Percentiles rank a stretch among this genome's conserved stretches.
These are phyloP conservation scores for Arthrobotrys musiformis DNA, from an alignment of 2,329 filamentous ascomycete genomes.

Conservation along the genomic window DNA sequence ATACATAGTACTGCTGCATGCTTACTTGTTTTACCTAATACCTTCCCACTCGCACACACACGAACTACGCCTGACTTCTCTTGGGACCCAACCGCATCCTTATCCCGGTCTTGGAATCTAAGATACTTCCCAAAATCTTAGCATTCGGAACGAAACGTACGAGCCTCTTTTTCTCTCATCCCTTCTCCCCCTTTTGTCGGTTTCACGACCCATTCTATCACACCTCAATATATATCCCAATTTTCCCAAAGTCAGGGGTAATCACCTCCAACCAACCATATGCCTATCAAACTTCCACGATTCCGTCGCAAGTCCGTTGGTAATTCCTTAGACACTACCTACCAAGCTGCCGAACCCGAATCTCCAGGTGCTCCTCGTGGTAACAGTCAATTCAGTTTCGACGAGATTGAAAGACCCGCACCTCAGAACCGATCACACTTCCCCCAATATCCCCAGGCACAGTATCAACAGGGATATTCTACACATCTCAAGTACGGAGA, in stretches of 20 bases:
- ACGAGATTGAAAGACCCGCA: constrained; percentile 57
- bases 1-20: too few relatives aligned
- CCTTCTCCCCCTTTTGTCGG: constrained; percentile 8
- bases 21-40: constrained; percentile 46
- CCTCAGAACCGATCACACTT: constrained; percentile 55
- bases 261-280: constrained; percentile 53
- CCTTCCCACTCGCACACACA: constrained; percentile 29
- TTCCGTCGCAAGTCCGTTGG: constrained; percentile 60
- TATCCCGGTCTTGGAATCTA: constrained; percentile 33
- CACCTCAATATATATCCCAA: constrained; percentile 38
- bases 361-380: constrained; percentile 56
- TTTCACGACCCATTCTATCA: constrained; percentile 39
- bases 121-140: constrained; percentile 23
- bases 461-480: constrained; percentile 45
- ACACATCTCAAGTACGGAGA: constrained; percentile 54
- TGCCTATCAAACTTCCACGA: constrained; percentile 61
- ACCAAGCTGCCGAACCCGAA: constrained; percentile 59
- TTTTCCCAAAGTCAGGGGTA: constrained; percentile 40
- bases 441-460: constrained; percentile 53
- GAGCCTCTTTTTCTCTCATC: constrained; percentile 22
- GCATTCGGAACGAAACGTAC: constrained; percentile 48
- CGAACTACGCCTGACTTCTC: constrained; percentile 13
- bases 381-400: constrained; percentile 55
- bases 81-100: constrained; percentile 11
- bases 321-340: constrained; percentile 59